phyloP scores from a whole-genome alignment of 2,329 filamentous ascomycete species.

The Albophoma yamanashiensis region DNA sequence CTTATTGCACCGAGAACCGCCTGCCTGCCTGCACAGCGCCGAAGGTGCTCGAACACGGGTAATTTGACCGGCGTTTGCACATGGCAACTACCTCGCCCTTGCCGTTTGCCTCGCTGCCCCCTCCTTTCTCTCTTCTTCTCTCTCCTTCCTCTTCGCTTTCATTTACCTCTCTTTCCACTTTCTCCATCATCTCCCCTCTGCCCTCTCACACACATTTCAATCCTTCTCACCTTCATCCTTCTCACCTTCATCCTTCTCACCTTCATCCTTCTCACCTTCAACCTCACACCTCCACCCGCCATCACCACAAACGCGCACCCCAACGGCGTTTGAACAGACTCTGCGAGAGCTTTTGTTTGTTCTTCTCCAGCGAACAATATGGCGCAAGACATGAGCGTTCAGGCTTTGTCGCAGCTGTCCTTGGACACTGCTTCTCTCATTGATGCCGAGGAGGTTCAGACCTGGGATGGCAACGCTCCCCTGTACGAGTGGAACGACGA shows the following conservation, averaged over 20 bases:
- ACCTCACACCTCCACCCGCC: not conserved
- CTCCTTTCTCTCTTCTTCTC: not conserved
- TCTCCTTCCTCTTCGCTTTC: not conserved
- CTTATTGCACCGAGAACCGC: no score
- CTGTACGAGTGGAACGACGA: slow-evolving; percentile 82
- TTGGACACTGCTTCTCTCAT: slow-evolving; percentile 35
- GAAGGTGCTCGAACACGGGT: not conserved
- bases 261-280: no score
- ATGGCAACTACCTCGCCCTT: not conserved
- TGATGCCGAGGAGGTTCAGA: slow-evolving; percentile 7
- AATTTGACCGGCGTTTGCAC: not conserved
- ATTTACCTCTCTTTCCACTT: no score
- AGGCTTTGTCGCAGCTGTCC: slow-evolving; percentile 20
- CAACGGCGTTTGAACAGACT: not conserved
- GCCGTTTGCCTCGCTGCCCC: not conserved
- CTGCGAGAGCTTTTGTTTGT: not conserved
- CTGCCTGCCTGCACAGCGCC: not conserved
- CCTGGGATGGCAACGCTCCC: slow-evolving; percentile 44
- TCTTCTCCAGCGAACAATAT: not conserved
- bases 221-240: no score
- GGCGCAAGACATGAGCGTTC: slow-evolving; percentile 1
- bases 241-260: no score
- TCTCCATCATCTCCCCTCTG: not conserved
- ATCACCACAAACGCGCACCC: not conserved
- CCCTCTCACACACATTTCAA: no score